These are phyloP conservation scores for Aspergillus carbonarius DNA, from an alignment of 2,329 filamentous ascomycete species.

Conservation along the genomic window DNA sequence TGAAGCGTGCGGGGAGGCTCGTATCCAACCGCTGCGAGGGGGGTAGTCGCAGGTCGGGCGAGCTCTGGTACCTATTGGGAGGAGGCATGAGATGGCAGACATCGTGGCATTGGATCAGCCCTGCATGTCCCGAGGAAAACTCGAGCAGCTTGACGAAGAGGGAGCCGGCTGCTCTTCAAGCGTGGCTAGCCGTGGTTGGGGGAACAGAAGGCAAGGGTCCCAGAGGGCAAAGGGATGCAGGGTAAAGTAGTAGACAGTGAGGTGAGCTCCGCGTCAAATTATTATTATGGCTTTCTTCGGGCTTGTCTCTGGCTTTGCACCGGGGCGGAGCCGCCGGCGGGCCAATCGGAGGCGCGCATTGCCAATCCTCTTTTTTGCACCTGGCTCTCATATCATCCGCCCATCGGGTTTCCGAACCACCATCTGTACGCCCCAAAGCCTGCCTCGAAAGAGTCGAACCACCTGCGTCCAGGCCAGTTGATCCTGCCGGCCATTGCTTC, in stretches of 20 bases:
- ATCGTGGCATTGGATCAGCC: constrained; percentile 53
- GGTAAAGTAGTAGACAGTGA: neutral
- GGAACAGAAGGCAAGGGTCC: constrained; percentile 5
- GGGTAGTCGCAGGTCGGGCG: constrained; percentile 48
- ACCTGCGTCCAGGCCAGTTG: neutral
- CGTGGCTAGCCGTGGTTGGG: neutral
- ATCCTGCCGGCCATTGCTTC: neutral
- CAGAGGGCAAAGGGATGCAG: neutral
- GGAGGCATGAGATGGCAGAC: constrained; percentile 64
- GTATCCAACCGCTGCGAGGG: constrained; percentile 44
- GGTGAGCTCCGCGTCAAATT: constrained; percentile 17
- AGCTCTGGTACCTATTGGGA: constrained; percentile 56
- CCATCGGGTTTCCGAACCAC: neutral
- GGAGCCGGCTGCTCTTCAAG: constrained; percentile 15
- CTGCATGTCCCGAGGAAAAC: constrained; percentile 31
- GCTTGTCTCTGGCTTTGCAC: constrained; percentile 12
- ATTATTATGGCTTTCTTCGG: constrained; percentile 14
- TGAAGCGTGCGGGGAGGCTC: constrained; percentile 20
- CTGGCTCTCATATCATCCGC: neutral
- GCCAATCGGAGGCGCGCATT: constrained; percentile 40
- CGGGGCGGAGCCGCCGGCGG: constrained; percentile 32
- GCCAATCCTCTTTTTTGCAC: constrained; percentile 39
- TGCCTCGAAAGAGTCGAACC: neutral
- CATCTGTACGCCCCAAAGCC: neutral
- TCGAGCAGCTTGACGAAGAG: constrained; percentile 20